phyloP scores from a whole-genome alignment of 1,284 basidiomycete genomes.

The Tilletia indica region DNA sequence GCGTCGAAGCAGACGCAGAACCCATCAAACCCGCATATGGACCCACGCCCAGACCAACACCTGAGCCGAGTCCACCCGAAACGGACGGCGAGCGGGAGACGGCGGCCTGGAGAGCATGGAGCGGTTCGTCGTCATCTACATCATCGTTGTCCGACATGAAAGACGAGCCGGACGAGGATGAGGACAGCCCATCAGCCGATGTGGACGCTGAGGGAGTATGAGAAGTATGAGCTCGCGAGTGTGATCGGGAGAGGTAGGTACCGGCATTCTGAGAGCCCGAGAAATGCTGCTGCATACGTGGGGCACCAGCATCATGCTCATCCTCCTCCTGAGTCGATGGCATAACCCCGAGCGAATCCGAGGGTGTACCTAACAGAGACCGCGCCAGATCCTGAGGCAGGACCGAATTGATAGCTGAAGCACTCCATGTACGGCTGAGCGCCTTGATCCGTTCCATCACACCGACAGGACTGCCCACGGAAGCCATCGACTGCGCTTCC shows the following conservation, averaged over 20 bases:
- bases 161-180: too few relatives aligned
- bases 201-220: too few relatives aligned
- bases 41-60: background rate
- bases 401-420: slow-evolving; percentile 10
- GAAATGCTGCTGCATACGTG: too few relatives aligned
- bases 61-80: background rate
- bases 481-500: background rate
- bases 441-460: slow-evolving; percentile 17
- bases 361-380: background rate
- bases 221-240: too few relatives aligned
- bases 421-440: slow-evolving; percentile 12
- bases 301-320: too few relatives aligned
- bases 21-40: background rate
- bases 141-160: too few relatives aligned
- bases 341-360: background rate
- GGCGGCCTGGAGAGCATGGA: slow-evolving; percentile 27
- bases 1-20: background rate
- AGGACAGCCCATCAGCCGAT: too few relatives aligned
- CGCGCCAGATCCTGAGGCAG: slow-evolving; percentile 12
- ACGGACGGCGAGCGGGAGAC: slow-evolving; percentile 24
- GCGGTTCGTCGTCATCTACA: slow-evolving; percentile 8
- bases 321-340: background rate
- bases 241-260: too few relatives aligned
- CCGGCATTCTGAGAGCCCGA: too few relatives aligned
- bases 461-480: background rate